Percentiles rank a stretch among this genome's conserved stretches.
phyloP scores from a whole-genome alignment of 2,329 filamentous ascomycete genomes.

The Atkinsonella hypoxylon region DNA sequence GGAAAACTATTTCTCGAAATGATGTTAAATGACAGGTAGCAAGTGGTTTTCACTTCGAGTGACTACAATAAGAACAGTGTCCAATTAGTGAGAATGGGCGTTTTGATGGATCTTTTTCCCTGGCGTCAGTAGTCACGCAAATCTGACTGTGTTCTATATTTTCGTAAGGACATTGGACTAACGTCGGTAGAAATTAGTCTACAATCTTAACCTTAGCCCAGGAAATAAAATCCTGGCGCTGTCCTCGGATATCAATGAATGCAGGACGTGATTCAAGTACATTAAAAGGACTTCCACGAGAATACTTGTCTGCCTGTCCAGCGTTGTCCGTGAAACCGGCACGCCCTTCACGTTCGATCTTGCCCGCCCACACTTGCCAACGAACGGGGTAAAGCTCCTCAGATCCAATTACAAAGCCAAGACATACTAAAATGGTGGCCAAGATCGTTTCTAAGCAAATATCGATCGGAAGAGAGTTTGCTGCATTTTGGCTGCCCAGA shows the following conservation, averaged over 20 bases:
- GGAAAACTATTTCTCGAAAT: too few relatives aligned
- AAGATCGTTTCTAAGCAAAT: constrained; percentile 78
- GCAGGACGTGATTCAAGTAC: constrained; percentile 68
- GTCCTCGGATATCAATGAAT: constrained; percentile 78
- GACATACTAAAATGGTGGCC: constrained; percentile 66
- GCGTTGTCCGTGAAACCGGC: constrained; percentile 42
- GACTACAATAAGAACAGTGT: too few relatives aligned
- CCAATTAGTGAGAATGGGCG: too few relatives aligned
- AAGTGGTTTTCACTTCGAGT: too few relatives aligned
- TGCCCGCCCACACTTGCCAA: constrained; percentile 70
- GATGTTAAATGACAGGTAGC: too few relatives aligned
- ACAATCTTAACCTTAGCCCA: constrained; percentile 45
- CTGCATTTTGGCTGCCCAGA: constrained; percentile 27
- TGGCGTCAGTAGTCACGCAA: too few relatives aligned
- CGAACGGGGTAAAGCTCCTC: constrained; percentile 74
- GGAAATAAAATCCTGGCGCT: constrained; percentile 65
- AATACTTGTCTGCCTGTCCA: constrained; percentile 58
- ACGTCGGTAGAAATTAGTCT: background rate
- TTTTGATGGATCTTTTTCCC: too few relatives aligned
- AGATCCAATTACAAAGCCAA: constrained; percentile 70
- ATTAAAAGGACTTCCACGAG: constrained; percentile 66
- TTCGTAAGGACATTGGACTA: background rate
- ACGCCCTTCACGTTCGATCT: constrained; percentile 67
- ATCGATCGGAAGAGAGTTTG: constrained; percentile 59
- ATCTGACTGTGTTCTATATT: too few relatives aligned